These are phyloP conservation scores for Xeromyces bisporus DNA, from an alignment of 495 filamentous ascomycete species.

Conservation along the genomic window DNA sequence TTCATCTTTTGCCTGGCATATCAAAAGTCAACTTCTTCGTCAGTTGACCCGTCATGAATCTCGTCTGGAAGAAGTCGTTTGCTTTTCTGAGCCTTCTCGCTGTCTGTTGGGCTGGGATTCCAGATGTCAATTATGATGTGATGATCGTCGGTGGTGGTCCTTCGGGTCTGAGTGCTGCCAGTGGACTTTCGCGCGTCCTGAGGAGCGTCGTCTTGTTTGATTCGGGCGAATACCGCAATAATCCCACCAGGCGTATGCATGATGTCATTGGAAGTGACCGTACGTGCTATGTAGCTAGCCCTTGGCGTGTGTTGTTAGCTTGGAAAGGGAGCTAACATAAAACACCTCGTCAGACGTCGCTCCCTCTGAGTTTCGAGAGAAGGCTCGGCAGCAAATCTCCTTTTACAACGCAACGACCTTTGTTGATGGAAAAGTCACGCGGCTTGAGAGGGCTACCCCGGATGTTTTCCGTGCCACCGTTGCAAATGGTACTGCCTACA, in stretches of 20 bases:
- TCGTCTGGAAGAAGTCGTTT: no score
- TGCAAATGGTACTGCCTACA: slow-evolving; percentile 16
- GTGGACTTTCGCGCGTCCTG: slow-evolving; percentile 37
- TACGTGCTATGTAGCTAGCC: slow-evolving; percentile 6
- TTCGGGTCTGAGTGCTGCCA: slow-evolving; percentile 30
- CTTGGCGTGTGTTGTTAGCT: neutral
- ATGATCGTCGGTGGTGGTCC: slow-evolving; percentile 21
- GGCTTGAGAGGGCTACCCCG: slow-evolving; percentile 13
- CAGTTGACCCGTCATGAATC: no score
- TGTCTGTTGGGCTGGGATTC: no score
- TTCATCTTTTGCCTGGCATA: no score
- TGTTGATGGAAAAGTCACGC: slow-evolving; percentile 33
- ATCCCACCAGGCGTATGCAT: slow-evolving; percentile 37
- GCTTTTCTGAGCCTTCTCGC: no score
- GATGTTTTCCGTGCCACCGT: slow-evolving; percentile 28
- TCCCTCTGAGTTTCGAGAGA: slow-evolving; percentile 31
- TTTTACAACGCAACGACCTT: slow-evolving; percentile 31
- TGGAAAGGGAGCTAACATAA: no score
- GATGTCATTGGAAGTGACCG: slow-evolving; percentile 42
- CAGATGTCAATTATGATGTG: slow-evolving; percentile 15
- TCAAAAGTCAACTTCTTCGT: no score
- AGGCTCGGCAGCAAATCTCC: slow-evolving; percentile 34
- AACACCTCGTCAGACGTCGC: slow-evolving; percentile 25
- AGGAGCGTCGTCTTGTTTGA: slow-evolving; percentile 36
- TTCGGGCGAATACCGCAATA: slow-evolving; percentile 38